Conservation (phyloP, 345 rosid genomes). For the Eucalyptus lansdowneana region DNA sequence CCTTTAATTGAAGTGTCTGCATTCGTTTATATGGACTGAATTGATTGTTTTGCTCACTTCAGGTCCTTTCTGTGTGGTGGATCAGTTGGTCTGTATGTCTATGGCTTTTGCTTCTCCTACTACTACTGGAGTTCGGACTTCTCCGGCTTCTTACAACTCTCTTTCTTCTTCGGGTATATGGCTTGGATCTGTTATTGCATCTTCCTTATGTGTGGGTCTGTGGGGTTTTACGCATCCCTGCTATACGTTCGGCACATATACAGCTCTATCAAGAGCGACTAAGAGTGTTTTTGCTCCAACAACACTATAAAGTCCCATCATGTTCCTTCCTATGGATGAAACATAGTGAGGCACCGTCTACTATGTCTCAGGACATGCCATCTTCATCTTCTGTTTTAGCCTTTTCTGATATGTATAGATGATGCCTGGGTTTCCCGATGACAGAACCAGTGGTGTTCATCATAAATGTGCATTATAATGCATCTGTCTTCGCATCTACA, state of each 20-base stretch:
- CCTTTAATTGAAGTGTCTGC: background rate
- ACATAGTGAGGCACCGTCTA: background rate
- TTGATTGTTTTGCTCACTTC: background rate
- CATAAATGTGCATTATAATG: background rate
- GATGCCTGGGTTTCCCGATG: background rate
- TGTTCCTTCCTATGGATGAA: background rate
- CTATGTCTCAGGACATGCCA: background rate
- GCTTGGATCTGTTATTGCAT: constrained; percentile 74
- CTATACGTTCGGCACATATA: constrained; percentile 70
- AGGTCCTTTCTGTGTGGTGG: constrained; percentile 80
- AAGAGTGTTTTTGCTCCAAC: background rate
- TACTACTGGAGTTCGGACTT: constrained; percentile 54
- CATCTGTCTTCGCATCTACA: background rate
- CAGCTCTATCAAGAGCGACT: constrained; percentile 77
- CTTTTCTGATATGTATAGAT: background rate
- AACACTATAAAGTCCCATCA: background rate
- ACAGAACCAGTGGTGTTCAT: background rate
- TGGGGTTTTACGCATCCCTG: constrained; percentile 63
- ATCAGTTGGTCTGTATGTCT: constrained; percentile 57
- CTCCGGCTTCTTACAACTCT: constrained; percentile 81
- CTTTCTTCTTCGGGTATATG: constrained; percentile 85
- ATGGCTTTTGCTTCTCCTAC: constrained; percentile 59
- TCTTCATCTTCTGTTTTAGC: background rate
- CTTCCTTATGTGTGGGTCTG: constrained; percentile 71
- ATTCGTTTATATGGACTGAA: background rate